Percentiles rank a stretch among this genome's conserved stretches.
Evolutionary conservation across 2,329 filamentous ascomycete genomes (phyloP).

Genomic region (Nemania sp.): DNA sequence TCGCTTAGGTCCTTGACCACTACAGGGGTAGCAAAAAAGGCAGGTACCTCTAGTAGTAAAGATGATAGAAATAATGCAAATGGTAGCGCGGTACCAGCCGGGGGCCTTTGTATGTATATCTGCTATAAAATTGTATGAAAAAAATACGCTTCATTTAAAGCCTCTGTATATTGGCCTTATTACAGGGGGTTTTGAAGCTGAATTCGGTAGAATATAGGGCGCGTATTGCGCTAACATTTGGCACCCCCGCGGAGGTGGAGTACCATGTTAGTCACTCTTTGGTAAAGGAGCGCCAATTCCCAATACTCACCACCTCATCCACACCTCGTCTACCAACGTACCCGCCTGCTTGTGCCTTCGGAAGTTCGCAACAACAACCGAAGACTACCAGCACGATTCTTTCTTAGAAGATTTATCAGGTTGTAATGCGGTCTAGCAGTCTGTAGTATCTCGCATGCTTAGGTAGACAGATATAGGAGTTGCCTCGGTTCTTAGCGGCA

Average conservation of each 20-base stretch:
- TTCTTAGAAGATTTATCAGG: conserved; percentile 18
- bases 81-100: conserved; percentile 10
- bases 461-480: conserved; percentile 18
- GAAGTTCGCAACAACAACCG: conserved; percentile 23
- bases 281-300: conserved; percentile 17
- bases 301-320: conserved; percentile 20
- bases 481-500: conserved; percentile 21
- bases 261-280: conserved; percentile 20
- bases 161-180: neutral
- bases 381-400: conserved; percentile 12
- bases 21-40: conserved; percentile 23
- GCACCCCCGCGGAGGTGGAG: conserved; percentile 3
- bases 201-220: conserved; percentile 13
- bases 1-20: conserved; percentile 20
- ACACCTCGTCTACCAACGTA: conserved; percentile 17
- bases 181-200: neutral
- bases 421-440: conserved; percentile 11
- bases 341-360: conserved; percentile 19
- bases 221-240: conserved; percentile 14
- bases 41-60: conserved; percentile 4
- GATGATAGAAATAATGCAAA: conserved; percentile 14
- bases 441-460: conserved; percentile 20
- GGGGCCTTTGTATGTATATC: conserved; percentile 5
- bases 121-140: conserved; percentile 10
- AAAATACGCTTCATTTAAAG: conserved; percentile 10